Percentiles rank a stretch among this genome's conserved stretches.
Evolutionary conservation across 2,329 filamentous ascomycete species (phyloP).

Genomic region (Leptographium procerum): DNA sequence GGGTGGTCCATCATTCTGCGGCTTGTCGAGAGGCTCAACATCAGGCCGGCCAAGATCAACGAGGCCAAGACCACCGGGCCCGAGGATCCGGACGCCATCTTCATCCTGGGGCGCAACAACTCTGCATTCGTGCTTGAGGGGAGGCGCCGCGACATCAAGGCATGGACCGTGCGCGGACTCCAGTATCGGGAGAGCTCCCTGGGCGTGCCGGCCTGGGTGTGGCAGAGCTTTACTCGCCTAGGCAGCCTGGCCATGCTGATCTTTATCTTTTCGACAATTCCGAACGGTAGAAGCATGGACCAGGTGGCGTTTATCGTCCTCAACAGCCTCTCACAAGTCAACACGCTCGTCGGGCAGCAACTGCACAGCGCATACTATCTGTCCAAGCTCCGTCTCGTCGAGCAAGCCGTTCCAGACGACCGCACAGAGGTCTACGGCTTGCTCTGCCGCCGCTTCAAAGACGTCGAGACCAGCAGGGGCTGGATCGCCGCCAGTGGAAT

Average conservation of each 20-base stretch:
- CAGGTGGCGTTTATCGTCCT: neutral
- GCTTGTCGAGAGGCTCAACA: neutral
- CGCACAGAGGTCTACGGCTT: too few species aligned
- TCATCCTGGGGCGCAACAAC: neutral
- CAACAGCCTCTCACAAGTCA: neutral
- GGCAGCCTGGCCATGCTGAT: neutral
- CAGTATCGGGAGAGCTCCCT: neutral
- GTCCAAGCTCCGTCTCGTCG: too few species aligned
- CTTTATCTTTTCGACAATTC: neutral
- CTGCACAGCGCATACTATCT: too few species aligned
- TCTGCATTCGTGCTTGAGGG: neutral
- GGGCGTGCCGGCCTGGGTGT: neutral
- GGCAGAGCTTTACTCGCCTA: neutral
- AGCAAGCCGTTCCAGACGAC: too few species aligned
- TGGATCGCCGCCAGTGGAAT: too few species aligned
- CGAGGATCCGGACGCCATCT: neutral
- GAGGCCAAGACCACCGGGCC: neutral
- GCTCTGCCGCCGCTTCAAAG: too few species aligned
- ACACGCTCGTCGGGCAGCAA: neutral
- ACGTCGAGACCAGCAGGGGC: too few species aligned
- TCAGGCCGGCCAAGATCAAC: too few species aligned
- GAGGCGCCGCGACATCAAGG: neutral
- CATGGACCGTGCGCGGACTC: neutral
- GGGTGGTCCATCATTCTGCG: neutral
- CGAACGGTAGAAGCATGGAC: neutral